phyloP scores from a whole-genome alignment of 1,284 basidiomycete genomes.

The Cryptococcus depauperatus region DNA sequence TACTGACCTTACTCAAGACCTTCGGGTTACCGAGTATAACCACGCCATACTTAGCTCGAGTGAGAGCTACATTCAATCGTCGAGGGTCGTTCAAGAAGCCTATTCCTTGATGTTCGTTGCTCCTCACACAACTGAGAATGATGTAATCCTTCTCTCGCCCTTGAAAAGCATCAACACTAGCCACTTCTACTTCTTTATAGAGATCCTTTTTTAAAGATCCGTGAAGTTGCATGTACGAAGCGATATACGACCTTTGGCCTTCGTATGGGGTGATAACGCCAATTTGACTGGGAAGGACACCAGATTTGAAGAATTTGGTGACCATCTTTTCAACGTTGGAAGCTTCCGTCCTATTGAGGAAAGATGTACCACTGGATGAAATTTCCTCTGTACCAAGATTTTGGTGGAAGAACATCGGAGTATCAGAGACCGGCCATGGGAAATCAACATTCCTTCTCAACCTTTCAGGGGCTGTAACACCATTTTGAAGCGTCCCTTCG shows the following conservation, averaged over 20 bases:
- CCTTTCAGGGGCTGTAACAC: slow-evolving; percentile 95
- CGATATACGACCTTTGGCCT: slow-evolving; percentile 96
- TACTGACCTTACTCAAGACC: slow-evolving; percentile 87
- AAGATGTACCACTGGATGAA: slow-evolving; percentile 94
- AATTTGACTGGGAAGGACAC: slow-evolving; percentile 89
- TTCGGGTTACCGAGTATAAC: slow-evolving; percentile 98
- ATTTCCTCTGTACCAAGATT: slow-evolving; percentile 99
- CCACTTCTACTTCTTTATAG: slow-evolving; percentile 99
- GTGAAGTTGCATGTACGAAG: slow-evolving; percentile 99
- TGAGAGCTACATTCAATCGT: slow-evolving; percentile 92
- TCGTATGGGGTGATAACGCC: slow-evolving; percentile 99
- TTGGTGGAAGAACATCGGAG: slow-evolving; percentile 99
- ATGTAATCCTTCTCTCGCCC: slow-evolving; percentile 99
- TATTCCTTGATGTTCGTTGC: slow-evolving; percentile 98
- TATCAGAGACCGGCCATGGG: slow-evolving; percentile 96
- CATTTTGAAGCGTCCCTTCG: slow-evolving; percentile 97
- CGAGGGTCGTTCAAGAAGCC: slow-evolving; percentile 98
- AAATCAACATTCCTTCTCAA: slow-evolving; percentile 96
- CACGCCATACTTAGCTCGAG: slow-evolving; percentile 93
- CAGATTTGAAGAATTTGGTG: slow-evolving; percentile 98
- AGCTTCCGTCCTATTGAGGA: slow-evolving; percentile 96
- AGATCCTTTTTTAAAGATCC: slow-evolving; percentile 96
- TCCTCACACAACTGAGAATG: slow-evolving; percentile 96
- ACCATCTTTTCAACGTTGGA: slow-evolving; percentile 99
- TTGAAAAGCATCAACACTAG: slow-evolving; percentile 98